These are phyloP conservation scores for Trypanosoma vivax DNA, from an alignment of 208 protist species.

Conservation along the genomic window DNA sequence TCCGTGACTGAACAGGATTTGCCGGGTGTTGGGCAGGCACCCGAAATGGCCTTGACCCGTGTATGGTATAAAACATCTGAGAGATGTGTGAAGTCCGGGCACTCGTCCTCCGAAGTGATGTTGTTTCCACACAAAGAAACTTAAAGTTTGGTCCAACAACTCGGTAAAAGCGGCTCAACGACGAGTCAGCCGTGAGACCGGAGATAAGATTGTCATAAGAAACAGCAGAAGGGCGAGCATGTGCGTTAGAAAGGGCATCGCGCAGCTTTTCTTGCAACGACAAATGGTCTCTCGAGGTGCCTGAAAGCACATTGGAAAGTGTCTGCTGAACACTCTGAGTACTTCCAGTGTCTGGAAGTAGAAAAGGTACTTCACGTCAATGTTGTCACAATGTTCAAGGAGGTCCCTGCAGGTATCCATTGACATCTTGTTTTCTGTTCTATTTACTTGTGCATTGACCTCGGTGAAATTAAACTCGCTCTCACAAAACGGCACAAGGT, in stretches of 20 bases:
- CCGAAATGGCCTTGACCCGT: not conserved
- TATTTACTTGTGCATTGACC: not conserved
- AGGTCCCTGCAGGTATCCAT: not conserved
- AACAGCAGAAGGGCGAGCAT: too few relatives aligned
- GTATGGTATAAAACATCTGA: not conserved
- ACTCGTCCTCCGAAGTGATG: constrained; percentile 17
- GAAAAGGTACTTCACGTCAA: too few relatives aligned
- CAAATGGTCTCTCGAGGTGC: too few relatives aligned
- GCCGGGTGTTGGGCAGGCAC: not conserved
- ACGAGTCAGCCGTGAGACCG: too few relatives aligned
- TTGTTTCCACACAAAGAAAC: not conserved
- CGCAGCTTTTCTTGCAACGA: too few relatives aligned
- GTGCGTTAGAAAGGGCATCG: too few relatives aligned
- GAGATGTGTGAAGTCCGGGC: constrained; percentile 19
- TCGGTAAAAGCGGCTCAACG: not conserved
- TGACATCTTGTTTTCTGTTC: not conserved
- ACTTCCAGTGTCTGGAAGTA: too few relatives aligned
- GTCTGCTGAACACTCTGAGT: too few relatives aligned
- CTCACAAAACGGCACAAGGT: constrained; percentile 16
- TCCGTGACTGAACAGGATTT: constrained; percentile 14
- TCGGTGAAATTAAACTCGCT: constrained; percentile 9
- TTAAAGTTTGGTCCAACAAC: not conserved
- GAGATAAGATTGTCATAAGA: too few relatives aligned
- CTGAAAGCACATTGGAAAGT: too few relatives aligned
- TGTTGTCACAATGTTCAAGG: constrained; percentile 10